Evolutionary conservation across 1,139 yeast species (phyloP).

Genomic region (Trichomonascaceae sp.): DNA sequence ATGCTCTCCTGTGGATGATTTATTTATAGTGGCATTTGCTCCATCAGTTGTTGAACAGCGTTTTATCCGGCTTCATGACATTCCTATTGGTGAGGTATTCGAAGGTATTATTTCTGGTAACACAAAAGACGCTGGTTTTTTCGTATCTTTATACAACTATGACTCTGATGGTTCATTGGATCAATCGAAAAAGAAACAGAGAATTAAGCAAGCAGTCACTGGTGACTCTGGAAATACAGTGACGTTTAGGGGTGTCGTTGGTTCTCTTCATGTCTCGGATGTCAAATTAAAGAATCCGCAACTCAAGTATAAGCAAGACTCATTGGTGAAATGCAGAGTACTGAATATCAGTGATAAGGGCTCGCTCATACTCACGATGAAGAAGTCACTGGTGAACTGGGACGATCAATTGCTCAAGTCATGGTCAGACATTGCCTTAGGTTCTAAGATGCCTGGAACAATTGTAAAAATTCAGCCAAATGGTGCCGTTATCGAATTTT

Average conservation of each 20-base stretch:
- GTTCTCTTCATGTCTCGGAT: slow-evolving; percentile 75
- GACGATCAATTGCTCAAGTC: slow-evolving; percentile 54
- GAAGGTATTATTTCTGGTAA: slow-evolving; percentile 23
- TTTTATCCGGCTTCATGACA: slow-evolving; percentile 61
- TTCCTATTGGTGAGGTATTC: slow-evolving; percentile 67
- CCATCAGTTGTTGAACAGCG: slow-evolving; percentile 56
- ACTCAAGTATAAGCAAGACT: slow-evolving; percentile 79
- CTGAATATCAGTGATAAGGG: slow-evolving; percentile 35
- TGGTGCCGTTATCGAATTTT: slow-evolving; percentile 82
- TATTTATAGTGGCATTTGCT: slow-evolving; percentile 63
- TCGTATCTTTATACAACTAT: slow-evolving; percentile 5
- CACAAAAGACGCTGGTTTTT: slow-evolving; percentile 6
- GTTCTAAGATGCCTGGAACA: slow-evolving; percentile 66
- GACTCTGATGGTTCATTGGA: neutral
- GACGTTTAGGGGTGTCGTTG: slow-evolving; percentile 69
- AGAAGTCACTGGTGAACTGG: slow-evolving; percentile 70
- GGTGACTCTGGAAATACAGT: slow-evolving; percentile 66
- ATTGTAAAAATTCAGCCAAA: slow-evolving; percentile 64
- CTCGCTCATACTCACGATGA: slow-evolving; percentile 56
- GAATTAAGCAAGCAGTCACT: slow-evolving; percentile 58
- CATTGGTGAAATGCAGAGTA: slow-evolving; percentile 61
- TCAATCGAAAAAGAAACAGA: slow-evolving; percentile 22
- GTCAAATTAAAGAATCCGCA: slow-evolving; percentile 82
- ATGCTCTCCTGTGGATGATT: slow-evolving; percentile 58
- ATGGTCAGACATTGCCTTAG: slow-evolving; percentile 43